phyloP scores from a whole-genome alignment of 2,329 filamentous ascomycete genomes.

The Aspergillus intermedius region DNA sequence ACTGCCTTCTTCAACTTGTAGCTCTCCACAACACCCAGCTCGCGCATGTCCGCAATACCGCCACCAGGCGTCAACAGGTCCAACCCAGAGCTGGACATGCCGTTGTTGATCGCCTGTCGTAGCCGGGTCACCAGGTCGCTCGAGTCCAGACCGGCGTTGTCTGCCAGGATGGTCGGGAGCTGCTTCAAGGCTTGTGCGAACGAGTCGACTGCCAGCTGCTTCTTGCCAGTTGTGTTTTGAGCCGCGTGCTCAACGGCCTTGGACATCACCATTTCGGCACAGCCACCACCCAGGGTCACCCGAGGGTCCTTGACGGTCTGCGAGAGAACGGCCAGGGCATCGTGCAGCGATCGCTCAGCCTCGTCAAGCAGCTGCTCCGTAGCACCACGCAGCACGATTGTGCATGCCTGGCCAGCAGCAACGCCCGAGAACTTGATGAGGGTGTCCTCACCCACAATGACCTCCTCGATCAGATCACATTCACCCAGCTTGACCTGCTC shows the following conservation, averaged over 20 bases:
- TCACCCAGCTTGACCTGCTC: constrained; percentile 94
- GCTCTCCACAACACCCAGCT: constrained; percentile 90
- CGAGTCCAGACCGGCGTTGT: constrained; percentile 94
- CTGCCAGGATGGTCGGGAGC: constrained; percentile 90
- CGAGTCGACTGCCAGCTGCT: constrained; percentile 83
- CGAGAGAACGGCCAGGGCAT: constrained; percentile 90
- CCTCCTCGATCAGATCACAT: constrained; percentile 93
- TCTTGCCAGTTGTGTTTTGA: constrained; percentile 93
- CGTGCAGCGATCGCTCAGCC: constrained; percentile 90
- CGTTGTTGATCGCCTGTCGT: constrained; percentile 90
- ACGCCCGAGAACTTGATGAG: constrained; percentile 97
- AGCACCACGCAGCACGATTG: constrained; percentile 89
- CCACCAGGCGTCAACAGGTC: constrained; percentile 85
- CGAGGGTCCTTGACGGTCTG: constrained; percentile 93
- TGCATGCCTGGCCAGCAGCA: constrained; percentile 88
- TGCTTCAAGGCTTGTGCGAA: constrained; percentile 88
- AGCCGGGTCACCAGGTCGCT: constrained; percentile 87
- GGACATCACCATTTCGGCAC: constrained; percentile 98
- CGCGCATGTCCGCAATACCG: constrained; percentile 90
- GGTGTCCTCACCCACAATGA: constrained; percentile 97
- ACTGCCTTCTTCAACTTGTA: constrained; percentile 99
- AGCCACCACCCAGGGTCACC: constrained; percentile 90
- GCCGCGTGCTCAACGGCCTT: constrained; percentile 93
- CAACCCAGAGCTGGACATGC: constrained; percentile 83
- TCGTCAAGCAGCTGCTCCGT: constrained; percentile 97